Evolutionary conservation across 768 basidiomycete species (phyloP).

Genomic region (Crepidotus variabilis): DNA sequence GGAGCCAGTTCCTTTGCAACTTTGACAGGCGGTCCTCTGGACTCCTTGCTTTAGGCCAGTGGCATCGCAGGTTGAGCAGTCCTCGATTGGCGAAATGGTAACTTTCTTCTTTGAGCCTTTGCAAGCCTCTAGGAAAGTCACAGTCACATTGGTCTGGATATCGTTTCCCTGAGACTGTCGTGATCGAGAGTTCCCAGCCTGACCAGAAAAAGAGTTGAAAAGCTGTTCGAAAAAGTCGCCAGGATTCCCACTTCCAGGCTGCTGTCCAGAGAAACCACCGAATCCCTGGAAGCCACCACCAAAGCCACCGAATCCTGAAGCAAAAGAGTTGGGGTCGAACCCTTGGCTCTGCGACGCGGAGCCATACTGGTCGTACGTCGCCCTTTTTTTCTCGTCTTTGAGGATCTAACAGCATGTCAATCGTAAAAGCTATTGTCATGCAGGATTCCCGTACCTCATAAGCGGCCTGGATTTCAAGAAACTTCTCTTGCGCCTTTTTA

Average conservation of each 20-base stretch:
- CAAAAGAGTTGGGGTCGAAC: conserved; percentile 88
- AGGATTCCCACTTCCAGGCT: conserved; percentile 30
- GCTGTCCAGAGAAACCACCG: conserved; percentile 6
- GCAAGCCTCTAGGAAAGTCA: conserved; percentile 94
- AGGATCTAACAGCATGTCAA: conserved; percentile 54
- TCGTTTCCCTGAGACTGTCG: conserved; percentile 67
- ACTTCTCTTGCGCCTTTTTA: conserved; percentile 85
- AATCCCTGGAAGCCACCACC: conserved; percentile 21
- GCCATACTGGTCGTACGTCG: conserved; percentile 89
- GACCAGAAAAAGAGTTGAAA: conserved; percentile 68
- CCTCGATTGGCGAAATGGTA: conserved; percentile 73
- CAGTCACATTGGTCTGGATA: conserved; percentile 68
- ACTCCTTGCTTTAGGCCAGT: conserved; percentile 85
- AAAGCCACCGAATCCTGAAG: conserved; percentile 45
- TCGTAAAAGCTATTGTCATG: conserved; percentile 10
- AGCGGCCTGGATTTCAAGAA: conserved; percentile 94
- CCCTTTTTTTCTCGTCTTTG: conserved; percentile 92
- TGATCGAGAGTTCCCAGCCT: conserved; percentile 34
- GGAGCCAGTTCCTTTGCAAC: conserved; percentile 85
- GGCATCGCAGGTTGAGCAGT: conserved; percentile 83
- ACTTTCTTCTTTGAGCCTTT: conserved; percentile 79
- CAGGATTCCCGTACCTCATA: conserved; percentile 70
- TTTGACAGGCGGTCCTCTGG: conserved; percentile 71
- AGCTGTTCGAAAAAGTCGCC: conserved; percentile 80
- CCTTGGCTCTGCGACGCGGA: conserved; percentile 89